Base-by-base conservation (phyloP, 768 basidiomycete species). In the Psilocybe cyanescens region DNA sequence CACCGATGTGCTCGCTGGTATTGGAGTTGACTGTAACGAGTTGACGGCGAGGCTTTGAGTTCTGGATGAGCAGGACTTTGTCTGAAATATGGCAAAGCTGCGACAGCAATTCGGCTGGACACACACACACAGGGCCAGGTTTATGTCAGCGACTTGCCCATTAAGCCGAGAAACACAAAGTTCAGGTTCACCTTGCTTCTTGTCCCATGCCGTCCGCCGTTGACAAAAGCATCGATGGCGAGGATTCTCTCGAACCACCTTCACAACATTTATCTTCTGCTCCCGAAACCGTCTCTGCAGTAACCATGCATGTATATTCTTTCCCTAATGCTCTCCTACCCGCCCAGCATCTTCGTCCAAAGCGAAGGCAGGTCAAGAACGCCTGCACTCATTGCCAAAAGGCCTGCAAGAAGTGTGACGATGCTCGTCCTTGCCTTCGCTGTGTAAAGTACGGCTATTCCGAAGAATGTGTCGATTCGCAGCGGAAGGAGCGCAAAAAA, bases 331-430 rank as follows among this genome's bases (percentile, higher is more conserved):
- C 80, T 63, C 70, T 75, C 59, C 70, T 76, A 49, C 79, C 73
- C 69, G 75, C 68, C 68, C 81, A 69, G 56, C 69, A 69, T 64
- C 79, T 83, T 62, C 88, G 88, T 65, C 81, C 89, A 41, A 94
- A 94, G 75, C 91, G 92, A 65, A 81, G 89, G 56, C 92, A 94
- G 70, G 93, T 94, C 79, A 94, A 94, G 83, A 94, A 93, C 65
- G 92, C 92, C 55, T 94, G 93, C 75, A 94, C 92, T 33, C 91
- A 91, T 65, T 94, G 93, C 71, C 93, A 94, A 75, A 93, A 92
- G 72, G 90, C 92, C 2, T 94, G 91, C 82, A 94, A 94, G 81
- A 93, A 94, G 74, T 94, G 92, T 72, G 93, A 94, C 76, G 92
- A 93, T 68, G 93, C 90, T 67, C 85, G 95, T 65, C 95, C 95